phyloP scores from a whole-genome alignment of 441 rosid genomes.

The Brassica balearica region DNA sequence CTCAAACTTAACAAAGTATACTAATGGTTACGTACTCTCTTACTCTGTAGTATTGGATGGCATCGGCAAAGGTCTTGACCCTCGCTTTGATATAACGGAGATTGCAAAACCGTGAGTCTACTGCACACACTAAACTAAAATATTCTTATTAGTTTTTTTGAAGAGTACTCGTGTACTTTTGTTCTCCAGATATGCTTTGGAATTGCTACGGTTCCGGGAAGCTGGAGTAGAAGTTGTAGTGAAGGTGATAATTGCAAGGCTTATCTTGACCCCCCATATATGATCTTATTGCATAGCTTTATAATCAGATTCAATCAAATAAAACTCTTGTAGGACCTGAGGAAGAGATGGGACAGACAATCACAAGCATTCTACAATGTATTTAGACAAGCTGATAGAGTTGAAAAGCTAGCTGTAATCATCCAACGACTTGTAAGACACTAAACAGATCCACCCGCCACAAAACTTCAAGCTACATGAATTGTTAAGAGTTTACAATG shows the following conservation, averaged over 20 bases:
- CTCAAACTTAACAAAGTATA: slow-evolving; percentile 22
- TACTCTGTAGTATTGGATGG: slow-evolving; percentile 85
- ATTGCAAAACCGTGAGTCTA: slow-evolving; percentile 95
- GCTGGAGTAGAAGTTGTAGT: slow-evolving; percentile 95
- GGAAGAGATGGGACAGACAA: slow-evolving; percentile 95
- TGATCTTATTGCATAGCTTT: slow-evolving; percentile 14
- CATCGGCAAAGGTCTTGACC: slow-evolving; percentile 99
- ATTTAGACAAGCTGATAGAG: slow-evolving; percentile 97
- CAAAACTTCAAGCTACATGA: neutral
- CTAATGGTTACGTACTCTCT: slow-evolving; percentile 13
- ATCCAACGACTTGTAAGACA: slow-evolving; percentile 83
- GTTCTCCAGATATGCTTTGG: slow-evolving; percentile 82
- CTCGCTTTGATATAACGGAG: slow-evolving; percentile 97
- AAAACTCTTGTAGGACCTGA: slow-evolving; percentile 71
- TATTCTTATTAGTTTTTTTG: slow-evolving; percentile 25
- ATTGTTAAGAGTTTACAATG: neutral
- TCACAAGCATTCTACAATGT: slow-evolving; percentile 92
- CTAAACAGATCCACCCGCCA: slow-evolving; percentile 7
- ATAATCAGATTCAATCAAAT: slow-evolving; percentile 17
- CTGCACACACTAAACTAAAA: neutral
- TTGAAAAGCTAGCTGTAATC: slow-evolving; percentile 87
- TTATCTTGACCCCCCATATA: slow-evolving; percentile 24
- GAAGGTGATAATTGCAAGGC: slow-evolving; percentile 59
- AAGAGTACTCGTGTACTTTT: slow-evolving; percentile 39
- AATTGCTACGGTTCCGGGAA: slow-evolving; percentile 88